Evolutionary conservation across 345 rosid species (phyloP).

Genomic region (Salix brachista): DNA sequence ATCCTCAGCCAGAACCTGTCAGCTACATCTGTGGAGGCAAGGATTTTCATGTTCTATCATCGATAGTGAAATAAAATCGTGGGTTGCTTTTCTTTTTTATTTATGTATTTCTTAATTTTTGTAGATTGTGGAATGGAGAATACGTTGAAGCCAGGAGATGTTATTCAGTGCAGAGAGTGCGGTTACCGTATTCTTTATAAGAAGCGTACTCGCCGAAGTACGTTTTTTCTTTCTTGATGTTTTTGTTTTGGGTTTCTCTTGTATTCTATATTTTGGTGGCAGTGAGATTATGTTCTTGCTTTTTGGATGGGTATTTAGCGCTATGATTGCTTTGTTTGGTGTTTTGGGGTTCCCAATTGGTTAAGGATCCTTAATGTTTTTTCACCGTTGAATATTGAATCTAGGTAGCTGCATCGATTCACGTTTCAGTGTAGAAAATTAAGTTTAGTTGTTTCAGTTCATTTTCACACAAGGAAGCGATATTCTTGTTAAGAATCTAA

Average conservation of each 20-base stretch:
- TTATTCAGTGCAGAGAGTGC: slow-evolving; percentile 90
- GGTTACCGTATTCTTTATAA: slow-evolving; percentile 89
- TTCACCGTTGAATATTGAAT: neutral
- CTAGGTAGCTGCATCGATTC: neutral
- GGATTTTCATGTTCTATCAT: no score
- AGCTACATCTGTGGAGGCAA: slow-evolving; percentile 84
- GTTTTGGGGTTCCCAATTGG: neutral
- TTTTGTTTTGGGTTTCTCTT: neutral
- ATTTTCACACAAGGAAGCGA: neutral
- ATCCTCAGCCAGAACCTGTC: slow-evolving; percentile 80
- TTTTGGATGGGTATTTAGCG: neutral
- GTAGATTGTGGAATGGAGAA: slow-evolving; percentile 83
- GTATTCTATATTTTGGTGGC: neutral
- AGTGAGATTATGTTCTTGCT: neutral
- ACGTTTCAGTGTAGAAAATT: neutral
- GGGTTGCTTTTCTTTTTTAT: neutral
- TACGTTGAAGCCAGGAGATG: slow-evolving; percentile 71
- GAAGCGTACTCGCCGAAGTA: slow-evolving; percentile 92
- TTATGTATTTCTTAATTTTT: neutral
- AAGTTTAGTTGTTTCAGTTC: neutral
- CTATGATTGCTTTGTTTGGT: neutral
- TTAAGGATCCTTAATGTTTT: neutral
- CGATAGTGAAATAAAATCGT: neutral
- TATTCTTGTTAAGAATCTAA: neutral
- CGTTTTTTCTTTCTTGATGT: neutral